A percentile compares a stretch with the other conserved stretches of the same genome.
phyloP scores from a whole-genome alignment of 2,329 filamentous ascomycete species.

The Dendryphion nanum region DNA sequence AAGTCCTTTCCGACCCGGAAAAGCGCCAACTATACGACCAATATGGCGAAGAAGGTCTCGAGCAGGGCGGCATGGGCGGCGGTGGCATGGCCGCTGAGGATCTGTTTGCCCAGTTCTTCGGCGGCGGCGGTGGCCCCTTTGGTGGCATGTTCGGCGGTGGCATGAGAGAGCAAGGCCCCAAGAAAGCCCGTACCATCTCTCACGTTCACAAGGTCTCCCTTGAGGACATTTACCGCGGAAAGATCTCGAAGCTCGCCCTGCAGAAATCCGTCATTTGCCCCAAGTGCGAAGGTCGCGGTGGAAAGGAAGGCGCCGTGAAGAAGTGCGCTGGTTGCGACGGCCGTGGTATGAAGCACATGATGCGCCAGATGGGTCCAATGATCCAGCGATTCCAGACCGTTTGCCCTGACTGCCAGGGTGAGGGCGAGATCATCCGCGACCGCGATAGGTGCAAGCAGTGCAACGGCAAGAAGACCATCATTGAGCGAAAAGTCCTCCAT shows the following conservation, averaged over 20 bases:
- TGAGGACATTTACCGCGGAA: slow-evolving; percentile 97
- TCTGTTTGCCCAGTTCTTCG: slow-evolving; percentile 96
- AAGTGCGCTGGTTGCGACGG: slow-evolving; percentile 89
- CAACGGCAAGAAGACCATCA: slow-evolving; percentile 94
- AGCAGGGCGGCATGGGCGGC: slow-evolving; percentile 74
- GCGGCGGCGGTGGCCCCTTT: slow-evolving; percentile 66
- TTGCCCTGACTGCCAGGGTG: slow-evolving; percentile 96
- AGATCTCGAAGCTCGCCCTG: slow-evolving; percentile 93
- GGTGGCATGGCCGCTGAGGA: slow-evolving; percentile 94
- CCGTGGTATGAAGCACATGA: slow-evolving; percentile 99
- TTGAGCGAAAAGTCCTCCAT: slow-evolving; percentile 97
- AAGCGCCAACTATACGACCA: slow-evolving; percentile 94
- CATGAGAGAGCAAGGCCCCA: slow-evolving; percentile 77
- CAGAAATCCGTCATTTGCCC: slow-evolving; percentile 97
- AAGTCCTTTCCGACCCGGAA: slow-evolving; percentile 86
- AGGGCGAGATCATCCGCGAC: slow-evolving; percentile 94
- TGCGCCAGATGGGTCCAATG: slow-evolving; percentile 99
- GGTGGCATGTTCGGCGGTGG: slow-evolving; percentile 62
- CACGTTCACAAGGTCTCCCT: slow-evolving; percentile 98
- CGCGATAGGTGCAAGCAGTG: slow-evolving; percentile 98
- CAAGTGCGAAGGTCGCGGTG: slow-evolving; percentile 89
- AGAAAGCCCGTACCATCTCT: slow-evolving; percentile 92
- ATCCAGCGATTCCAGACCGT: slow-evolving; percentile 99
- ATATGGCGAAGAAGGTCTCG: slow-evolving; percentile 94
- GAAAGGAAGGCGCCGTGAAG: slow-evolving; percentile 97